These are phyloP conservation scores for Venturia oleaginea DNA, from an alignment of 2,329 filamentous ascomycete genomes.

Conservation along the genomic window DNA sequence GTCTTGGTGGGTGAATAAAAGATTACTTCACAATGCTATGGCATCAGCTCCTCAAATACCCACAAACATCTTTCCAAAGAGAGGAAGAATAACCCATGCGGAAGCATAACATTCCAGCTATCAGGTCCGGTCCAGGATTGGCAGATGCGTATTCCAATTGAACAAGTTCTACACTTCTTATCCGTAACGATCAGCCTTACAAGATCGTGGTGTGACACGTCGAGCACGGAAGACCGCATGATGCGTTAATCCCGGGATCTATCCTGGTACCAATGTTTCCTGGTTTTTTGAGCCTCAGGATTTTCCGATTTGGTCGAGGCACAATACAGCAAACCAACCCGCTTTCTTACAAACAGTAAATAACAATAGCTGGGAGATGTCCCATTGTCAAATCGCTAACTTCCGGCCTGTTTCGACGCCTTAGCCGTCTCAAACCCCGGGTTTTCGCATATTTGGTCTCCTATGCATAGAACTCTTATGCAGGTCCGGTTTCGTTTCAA, in stretches of 20 bases:
- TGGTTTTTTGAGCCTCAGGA: not conserved
- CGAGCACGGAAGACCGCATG: not conserved
- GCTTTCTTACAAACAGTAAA: no score
- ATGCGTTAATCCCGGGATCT: not conserved
- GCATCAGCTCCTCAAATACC: not conserved
- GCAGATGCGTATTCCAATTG: not conserved
- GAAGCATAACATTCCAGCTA: not conserved
- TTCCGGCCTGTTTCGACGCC: not conserved
- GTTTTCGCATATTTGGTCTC: not conserved
- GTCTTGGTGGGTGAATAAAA: no score
- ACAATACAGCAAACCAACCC: not conserved
- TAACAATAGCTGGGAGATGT: no score
- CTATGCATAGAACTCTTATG: not conserved
- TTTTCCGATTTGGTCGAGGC: not conserved
- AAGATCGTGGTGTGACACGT: not conserved
- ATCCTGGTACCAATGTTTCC: not conserved
- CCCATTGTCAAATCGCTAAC: not conserved
- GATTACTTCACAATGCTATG: not conserved
- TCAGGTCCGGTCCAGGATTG: not conserved
- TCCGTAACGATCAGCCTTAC: not conserved
- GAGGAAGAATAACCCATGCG: not conserved
- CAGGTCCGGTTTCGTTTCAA: slow-evolving; percentile 3
- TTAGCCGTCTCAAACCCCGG: not conserved
- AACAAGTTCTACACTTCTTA: not conserved
- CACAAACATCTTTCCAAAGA: not conserved